Base-by-base conservation (phyloP, 2,329 filamentous ascomycete genomes). In the Pleurostoma richardsiae region DNA sequence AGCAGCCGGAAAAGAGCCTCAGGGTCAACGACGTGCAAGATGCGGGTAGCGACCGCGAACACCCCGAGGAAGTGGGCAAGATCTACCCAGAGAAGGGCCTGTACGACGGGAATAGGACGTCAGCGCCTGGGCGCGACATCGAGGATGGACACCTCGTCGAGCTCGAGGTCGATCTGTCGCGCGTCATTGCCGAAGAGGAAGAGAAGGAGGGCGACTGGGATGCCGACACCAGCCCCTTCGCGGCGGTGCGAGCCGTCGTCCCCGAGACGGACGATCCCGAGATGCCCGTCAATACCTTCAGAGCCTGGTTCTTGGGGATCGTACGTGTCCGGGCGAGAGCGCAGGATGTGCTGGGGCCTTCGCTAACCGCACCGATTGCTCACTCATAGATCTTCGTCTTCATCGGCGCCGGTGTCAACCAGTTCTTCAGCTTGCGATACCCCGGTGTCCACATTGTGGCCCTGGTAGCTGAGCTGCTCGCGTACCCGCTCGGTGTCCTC, bases 371-470 rank as follows among this genome's bases (percentile, higher is more conserved):
- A 11, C 5, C 26, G 5, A 10, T 4, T 11, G 27, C 5, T 41
- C 5, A 26, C 8, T 56, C 57, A 39, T 54, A 59, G 59, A 42
- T 73, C 29, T 72, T 73, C 43, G 69, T 70, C 4, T 67, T 72
- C 7, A 45, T 74, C n/a, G 71, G 70, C 5, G 66, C 70, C 5
- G 70, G 68, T 4, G 67, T 73, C 42, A 73, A 73, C 49, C 68
- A 71, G 45, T 73, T 73, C 55, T 74, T 73, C 58, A 65, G 64
- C 4, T 61, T 73, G 36, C 64, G 70, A n/a, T 72, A 72, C 48
- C 71, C 71, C 0, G 65, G 66, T 5, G 67, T 73, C 4, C 65
- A 65, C 44, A 73, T 74, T 41, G 68, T 71, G 5, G 67, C 68
- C 1, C 61, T 73, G 11, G 71, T 74, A 0, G 70, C 71, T 1